Conservation (phyloP, 83 land plant genomes). For the Picea mariana region DNA sequence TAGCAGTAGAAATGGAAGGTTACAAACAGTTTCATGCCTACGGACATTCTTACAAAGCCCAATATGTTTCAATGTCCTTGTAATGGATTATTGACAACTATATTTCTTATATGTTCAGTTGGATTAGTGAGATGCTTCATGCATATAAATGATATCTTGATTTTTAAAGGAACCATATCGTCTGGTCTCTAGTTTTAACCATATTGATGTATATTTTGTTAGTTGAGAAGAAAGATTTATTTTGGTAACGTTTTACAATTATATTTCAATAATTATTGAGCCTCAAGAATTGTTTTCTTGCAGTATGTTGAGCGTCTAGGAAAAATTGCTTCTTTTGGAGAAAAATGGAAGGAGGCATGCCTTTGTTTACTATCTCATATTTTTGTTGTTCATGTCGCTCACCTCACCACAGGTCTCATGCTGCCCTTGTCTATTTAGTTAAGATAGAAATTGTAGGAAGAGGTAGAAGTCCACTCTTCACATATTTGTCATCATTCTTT, state of each 20-base stretch:
- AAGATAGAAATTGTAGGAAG: not conserved
- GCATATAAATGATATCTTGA: not conserved
- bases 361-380: slow-evolving; percentile 39
- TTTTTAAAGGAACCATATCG: not conserved
- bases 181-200: not conserved
- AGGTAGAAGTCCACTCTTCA: not conserved
- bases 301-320: slow-evolving; percentile 40
- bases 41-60: not conserved
- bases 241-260: not conserved
- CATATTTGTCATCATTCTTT: not conserved
- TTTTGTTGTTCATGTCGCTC: slow-evolving; percentile 46
- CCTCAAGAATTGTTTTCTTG: slow-evolving; percentile 11
- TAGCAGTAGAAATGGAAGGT: not conserved
- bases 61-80: not conserved
- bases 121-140: not conserved
- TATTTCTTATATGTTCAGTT: not conserved
- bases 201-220: not conserved
- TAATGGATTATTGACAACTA: not conserved
- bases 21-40: not conserved
- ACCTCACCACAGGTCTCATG: slow-evolving; percentile 48
- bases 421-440: not conserved
- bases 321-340: slow-evolving; percentile 14
- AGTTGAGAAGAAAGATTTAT: not conserved
- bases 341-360: slow-evolving; percentile 27
- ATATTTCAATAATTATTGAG: not conserved